These are phyloP conservation scores for Colletotrichum siamense DNA, from an alignment of 2,329 filamentous ascomycete genomes.

Conservation along the genomic window DNA sequence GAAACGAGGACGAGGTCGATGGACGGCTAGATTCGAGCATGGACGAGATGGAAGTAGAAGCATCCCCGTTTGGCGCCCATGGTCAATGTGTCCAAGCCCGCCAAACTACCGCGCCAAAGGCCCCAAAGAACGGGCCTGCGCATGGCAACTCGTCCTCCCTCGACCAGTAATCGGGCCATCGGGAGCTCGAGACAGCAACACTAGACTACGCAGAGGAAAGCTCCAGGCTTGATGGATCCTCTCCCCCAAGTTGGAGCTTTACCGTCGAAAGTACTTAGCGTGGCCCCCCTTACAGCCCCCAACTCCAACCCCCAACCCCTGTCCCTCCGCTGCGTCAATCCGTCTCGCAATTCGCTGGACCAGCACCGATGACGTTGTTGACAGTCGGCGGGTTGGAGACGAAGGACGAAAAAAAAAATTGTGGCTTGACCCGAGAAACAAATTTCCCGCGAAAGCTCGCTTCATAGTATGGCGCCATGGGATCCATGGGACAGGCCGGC, in stretches of 20 bases:
- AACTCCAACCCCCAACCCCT: background rate
- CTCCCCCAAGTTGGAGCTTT: background rate
- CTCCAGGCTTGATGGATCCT: background rate
- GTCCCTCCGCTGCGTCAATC: background rate
- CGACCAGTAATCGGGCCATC: conserved; percentile 13
- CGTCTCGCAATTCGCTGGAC: background rate
- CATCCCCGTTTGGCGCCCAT: background rate
- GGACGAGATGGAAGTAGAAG: background rate
- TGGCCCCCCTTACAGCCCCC: background rate
- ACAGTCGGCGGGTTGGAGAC: background rate
- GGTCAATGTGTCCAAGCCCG: background rate
- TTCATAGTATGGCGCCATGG: background rate
- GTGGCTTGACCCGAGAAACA: background rate
- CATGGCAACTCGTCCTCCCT: conserved; percentile 1
- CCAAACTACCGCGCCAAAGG: background rate
- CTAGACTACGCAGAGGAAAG: conserved; percentile 6
- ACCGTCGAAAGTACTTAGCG: background rate
- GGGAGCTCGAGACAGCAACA: background rate
- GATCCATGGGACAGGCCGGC: background rate
- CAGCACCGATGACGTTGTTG: conserved; percentile 1
- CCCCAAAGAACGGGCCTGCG: background rate
- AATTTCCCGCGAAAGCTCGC: background rate
- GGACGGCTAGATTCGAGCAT: background rate
- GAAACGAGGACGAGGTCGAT: background rate
- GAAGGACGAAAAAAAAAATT: background rate